Percentiles rank a stretch among this genome's conserved stretches.
These are phyloP conservation scores for Orbilia brochopaga DNA, from an alignment of 2,329 filamentous ascomycete species.

Conservation along the genomic window DNA sequence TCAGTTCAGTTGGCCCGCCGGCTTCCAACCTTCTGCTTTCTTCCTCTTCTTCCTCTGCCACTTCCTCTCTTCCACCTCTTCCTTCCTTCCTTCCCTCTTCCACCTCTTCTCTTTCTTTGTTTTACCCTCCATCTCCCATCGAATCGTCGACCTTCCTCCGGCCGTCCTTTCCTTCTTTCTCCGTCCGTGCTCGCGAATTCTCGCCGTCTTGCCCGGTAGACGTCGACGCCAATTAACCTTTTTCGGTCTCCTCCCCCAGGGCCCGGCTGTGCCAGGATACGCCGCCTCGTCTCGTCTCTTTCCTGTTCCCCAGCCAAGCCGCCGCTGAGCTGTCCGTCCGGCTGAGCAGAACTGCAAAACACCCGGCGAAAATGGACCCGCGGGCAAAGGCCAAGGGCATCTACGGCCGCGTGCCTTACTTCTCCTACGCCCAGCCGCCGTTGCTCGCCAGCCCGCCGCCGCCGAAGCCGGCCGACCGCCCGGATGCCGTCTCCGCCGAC, in stretches of 20 bases:
- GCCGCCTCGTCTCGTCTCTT: no score
- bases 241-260: not conserved
- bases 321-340: no score
- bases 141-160: no score
- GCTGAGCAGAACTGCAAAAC: no score
- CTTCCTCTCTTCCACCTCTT: no score
- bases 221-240: not conserved
- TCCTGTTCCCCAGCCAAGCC: no score
- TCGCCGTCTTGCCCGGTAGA: no score
- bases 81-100: no score
- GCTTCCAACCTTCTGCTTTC: not conserved
- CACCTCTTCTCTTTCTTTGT: no score
- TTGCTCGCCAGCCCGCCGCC: slow-evolving; percentile 11
- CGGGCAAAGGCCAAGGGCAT: slow-evolving; percentile 7
- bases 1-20: not conserved
- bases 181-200: not conserved
- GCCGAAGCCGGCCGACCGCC: slow-evolving; percentile 33
- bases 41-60: not conserved
- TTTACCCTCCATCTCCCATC: no score
- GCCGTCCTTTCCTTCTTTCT: slow-evolving; percentile 5
- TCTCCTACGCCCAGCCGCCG: slow-evolving; percentile 8
- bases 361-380: no score
- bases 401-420: slow-evolving; percentile 15
- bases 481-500: slow-evolving; percentile 58
- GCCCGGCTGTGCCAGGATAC: not conserved